phyloP scores from a whole-genome alignment of 2,329 filamentous ascomycete species.

The Nemania sp. region DNA sequence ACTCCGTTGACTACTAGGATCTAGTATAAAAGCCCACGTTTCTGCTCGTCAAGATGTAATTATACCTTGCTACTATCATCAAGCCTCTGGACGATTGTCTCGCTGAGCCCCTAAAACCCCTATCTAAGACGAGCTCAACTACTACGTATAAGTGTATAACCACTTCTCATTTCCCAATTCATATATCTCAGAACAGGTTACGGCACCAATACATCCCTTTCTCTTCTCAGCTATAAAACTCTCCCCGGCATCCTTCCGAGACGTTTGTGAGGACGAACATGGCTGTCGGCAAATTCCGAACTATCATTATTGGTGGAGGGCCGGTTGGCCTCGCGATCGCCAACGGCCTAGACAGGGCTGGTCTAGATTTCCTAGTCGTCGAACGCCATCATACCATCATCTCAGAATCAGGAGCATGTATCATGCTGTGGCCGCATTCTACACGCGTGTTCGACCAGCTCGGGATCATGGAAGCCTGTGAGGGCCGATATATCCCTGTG shows the following conservation, averaged over 20 bases:
- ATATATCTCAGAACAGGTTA: background rate
- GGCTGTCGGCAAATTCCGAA: constrained; percentile 17
- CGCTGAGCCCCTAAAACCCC: no score
- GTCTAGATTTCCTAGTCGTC: constrained; percentile 19
- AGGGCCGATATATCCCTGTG: constrained; percentile 18
- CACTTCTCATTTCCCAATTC: no score
- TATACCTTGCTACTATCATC: no score
- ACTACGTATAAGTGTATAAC: no score
- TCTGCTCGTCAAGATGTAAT: background rate
- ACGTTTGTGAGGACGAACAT: background rate
- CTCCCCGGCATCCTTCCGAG: background rate
- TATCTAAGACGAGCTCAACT: no score
- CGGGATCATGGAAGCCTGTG: constrained; percentile 12
- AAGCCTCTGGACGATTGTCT: no score
- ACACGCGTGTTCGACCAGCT: constrained; percentile 22
- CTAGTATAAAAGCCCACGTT: constrained; percentile 5
- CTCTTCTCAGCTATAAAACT: no score
- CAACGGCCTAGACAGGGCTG: constrained; percentile 20
- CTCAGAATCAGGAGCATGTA: constrained; percentile 18
- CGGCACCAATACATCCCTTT: background rate
- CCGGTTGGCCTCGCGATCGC: constrained; percentile 20
- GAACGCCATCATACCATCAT: constrained; percentile 15
- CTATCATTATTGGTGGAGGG: constrained; percentile 23
- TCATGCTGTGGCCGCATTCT: constrained; percentile 22
- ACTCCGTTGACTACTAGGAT: no score